Evolutionary conservation across 495 filamentous ascomycete genomes (phyloP).

Genomic region (Physcia stellaris): DNA sequence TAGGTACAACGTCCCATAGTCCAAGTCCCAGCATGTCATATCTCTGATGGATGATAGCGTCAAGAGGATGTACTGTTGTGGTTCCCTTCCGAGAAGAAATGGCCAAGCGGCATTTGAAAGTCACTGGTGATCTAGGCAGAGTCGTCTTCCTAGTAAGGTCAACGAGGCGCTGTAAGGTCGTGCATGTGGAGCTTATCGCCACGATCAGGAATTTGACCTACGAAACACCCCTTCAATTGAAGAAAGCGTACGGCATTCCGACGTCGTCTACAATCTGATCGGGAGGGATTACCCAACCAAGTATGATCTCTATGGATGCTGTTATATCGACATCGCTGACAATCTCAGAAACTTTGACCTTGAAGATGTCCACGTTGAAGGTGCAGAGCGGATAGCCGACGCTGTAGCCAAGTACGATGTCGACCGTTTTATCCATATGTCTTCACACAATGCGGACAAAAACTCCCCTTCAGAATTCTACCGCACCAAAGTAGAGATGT

Average conservation of each 20-base stretch:
- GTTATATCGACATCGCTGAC: conserved; percentile 16
- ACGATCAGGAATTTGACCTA: conserved; percentile 73
- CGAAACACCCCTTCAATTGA: conserved; percentile 93
- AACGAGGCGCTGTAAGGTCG: background rate
- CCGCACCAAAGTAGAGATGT: conserved; percentile 59
- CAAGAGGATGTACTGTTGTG: conserved; percentile 83
- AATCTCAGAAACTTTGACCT: conserved; percentile 72
- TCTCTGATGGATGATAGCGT: conserved; percentile 44
- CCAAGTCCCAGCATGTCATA: too few relatives aligned
- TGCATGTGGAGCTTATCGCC: conserved; percentile 3
- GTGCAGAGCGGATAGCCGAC: conserved; percentile 86
- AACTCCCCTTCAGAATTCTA: conserved; percentile 77
- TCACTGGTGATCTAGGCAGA: conserved; percentile 81
- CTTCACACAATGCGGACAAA: conserved; percentile 78
- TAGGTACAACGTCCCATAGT: conserved; percentile 58
- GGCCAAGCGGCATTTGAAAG: conserved; percentile 91
- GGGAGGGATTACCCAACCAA: conserved; percentile 94
- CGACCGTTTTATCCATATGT: conserved; percentile 94
- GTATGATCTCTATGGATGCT: conserved; percentile 32
- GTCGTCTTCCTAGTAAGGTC: conserved; percentile 64
- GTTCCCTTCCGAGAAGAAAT: conserved; percentile 95
- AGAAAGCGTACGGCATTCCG: conserved; percentile 89
- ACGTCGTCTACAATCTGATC: conserved; percentile 92
- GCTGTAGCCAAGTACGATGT: conserved; percentile 97
- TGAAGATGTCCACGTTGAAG: conserved; percentile 88